Percentiles rank a stretch among this genome's conserved stretches.
Evolutionary conservation across 108 stramenopile species (phyloP).

Genomic region (Chaetoceros tenuissimus): DNA sequence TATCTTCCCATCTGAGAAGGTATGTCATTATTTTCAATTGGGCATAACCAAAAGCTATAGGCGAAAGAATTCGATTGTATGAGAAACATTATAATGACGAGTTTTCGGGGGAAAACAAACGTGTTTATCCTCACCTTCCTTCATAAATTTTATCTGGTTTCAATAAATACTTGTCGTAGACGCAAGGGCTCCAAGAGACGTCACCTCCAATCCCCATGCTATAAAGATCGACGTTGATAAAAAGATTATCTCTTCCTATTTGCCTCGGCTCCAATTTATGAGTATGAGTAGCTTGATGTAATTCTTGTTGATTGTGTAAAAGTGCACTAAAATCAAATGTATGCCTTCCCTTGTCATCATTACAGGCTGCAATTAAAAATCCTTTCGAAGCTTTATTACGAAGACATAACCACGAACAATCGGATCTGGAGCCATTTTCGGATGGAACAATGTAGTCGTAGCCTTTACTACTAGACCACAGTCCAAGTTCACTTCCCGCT

Average conservation of each 20-base stretch:
- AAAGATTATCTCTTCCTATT: conserved; percentile 25
- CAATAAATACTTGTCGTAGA: neutral
- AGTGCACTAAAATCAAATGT: conserved; percentile 31
- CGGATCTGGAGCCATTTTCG: conserved; percentile 41
- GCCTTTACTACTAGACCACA: conserved; percentile 25
- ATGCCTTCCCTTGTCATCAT: neutral
- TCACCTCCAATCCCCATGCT: conserved; percentile 55
- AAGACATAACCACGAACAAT: conserved; percentile 36
- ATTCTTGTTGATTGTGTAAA: conserved; percentile 23
- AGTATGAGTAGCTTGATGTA: conserved; percentile 39
- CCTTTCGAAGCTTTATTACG: conserved; percentile 1
- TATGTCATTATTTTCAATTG: no score
- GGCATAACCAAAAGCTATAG: no score
- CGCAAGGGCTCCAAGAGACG: conserved; percentile 7
- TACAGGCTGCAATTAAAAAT: conserved; percentile 4
- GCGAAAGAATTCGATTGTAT: no score
- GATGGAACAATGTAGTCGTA: conserved; percentile 46
- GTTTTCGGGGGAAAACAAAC: no score
- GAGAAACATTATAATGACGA: no score
- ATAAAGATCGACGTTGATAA: conserved; percentile 39
- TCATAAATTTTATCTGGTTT: neutral
- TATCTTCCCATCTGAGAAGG: no score
- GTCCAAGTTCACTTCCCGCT: conserved; percentile 21
- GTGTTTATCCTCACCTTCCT: neutral
- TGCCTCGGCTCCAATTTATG: conserved; percentile 20